Conservation (phyloP, 768 basidiomycete species). For the Kwoniella mangroviensis region DNA sequence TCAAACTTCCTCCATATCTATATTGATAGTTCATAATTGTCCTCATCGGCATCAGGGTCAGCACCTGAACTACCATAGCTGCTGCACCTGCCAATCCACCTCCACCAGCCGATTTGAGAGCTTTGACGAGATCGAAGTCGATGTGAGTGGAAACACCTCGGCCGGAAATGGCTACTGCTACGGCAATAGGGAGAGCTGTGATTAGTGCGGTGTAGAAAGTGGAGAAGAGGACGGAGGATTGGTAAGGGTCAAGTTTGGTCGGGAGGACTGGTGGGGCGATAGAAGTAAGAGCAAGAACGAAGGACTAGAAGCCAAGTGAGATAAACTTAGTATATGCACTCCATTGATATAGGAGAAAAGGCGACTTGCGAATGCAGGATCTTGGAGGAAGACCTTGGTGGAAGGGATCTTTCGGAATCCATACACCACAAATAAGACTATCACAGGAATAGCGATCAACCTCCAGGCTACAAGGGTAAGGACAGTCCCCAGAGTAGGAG, state of each 20-base stretch:
- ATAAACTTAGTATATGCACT: too few species aligned
- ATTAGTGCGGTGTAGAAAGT: constrained; percentile 42
- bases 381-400: constrained; percentile 47
- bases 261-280: constrained; percentile 48
- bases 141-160: constrained; percentile 49
- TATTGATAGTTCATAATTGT: constrained; percentile 98
- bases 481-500: constrained; percentile 51
- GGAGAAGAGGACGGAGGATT: constrained; percentile 44
- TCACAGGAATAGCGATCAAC: constrained; percentile 44
- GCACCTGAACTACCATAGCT: constrained; percentile 94
- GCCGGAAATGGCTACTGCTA: constrained; percentile 44
- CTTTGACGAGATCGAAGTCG: constrained; percentile 78
- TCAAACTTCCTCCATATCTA: constrained; percentile 75
- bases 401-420: constrained; percentile 50
- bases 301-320: constrained; percentile 34
- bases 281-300: constrained; percentile 44
- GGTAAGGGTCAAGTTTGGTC: constrained; percentile 36
- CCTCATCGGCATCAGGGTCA: constrained; percentile 91
- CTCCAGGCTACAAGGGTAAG: constrained; percentile 47
- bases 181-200: constrained; percentile 41
- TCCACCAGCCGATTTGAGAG: constrained; percentile 80
- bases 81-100: constrained; percentile 85
- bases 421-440: constrained; percentile 42
- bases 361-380: constrained; percentile 53
- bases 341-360: too few species aligned